Percentiles rank a stretch among this genome's conserved stretches.
Evolutionary conservation across 495 filamentous ascomycete genomes (phyloP).

Genomic region (Cairneyella variabilis): DNA sequence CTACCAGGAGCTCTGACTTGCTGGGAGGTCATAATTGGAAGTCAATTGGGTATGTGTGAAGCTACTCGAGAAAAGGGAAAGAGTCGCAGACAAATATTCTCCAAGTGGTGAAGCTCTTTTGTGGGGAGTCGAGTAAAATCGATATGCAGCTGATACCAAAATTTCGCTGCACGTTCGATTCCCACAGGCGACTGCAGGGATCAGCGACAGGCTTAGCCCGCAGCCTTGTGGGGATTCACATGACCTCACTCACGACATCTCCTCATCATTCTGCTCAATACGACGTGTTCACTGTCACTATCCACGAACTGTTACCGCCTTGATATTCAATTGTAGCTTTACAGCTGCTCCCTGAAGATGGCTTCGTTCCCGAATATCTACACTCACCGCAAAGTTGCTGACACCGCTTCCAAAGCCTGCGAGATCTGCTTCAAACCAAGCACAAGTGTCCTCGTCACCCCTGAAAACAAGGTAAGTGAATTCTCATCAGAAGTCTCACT

Average conservation of each 20-base stretch:
- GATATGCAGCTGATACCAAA: no score
- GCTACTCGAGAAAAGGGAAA: conserved; percentile 2
- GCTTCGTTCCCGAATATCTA: conserved; percentile 69
- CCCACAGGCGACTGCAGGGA: no score
- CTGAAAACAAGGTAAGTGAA: conserved; percentile 75
- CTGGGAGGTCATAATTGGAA: conserved; percentile 20
- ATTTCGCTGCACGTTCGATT: no score
- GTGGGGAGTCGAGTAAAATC: no score
- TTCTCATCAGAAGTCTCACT: conserved; percentile 1
- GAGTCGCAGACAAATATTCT: background rate
- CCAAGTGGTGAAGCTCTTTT: background rate
- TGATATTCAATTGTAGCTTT: no score
- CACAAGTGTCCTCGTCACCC: conserved; percentile 80
- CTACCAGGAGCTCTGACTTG: conserved; percentile 24
- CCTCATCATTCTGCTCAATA: background rate
- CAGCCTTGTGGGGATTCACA: no score
- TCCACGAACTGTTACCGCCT: no score
- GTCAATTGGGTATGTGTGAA: conserved; percentile 8
- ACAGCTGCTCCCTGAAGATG: no score
- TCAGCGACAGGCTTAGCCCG: no score
- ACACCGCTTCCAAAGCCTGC: conserved; percentile 76
- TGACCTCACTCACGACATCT: background rate
- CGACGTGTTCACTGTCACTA: background rate
- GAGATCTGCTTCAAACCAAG: conserved; percentile 89
- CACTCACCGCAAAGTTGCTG: conserved; percentile 84